Conservation (phyloP, 441 rosid genomes). For the Kokia cookei region DNA sequence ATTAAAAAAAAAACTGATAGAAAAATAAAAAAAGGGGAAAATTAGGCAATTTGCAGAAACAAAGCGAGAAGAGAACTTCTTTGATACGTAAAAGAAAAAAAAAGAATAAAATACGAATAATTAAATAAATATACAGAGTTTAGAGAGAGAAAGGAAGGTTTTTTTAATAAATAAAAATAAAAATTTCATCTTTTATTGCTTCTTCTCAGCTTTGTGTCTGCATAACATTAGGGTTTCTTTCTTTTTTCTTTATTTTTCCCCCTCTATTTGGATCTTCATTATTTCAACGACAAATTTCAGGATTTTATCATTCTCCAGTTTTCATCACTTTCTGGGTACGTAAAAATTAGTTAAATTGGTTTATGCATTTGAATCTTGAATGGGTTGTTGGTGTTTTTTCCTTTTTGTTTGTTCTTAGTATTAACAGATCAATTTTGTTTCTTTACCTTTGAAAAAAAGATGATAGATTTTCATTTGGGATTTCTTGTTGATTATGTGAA, state of each 20-base stretch:
- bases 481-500: not conserved
- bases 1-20: not conserved
- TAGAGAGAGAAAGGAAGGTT: conserved; percentile 11
- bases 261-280: conserved; percentile 13
- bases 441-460: not conserved
- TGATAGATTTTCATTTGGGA: not conserved
- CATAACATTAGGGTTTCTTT: conserved; percentile 14
- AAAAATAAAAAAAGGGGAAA: not conserved
- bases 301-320: conserved; percentile 17
- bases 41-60: not conserved
- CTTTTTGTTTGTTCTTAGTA: not conserved
- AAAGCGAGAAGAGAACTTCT: conserved; percentile 1
- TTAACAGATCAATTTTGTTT: conserved; percentile 4
- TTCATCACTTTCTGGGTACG: not conserved
- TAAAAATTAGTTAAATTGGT: not conserved
- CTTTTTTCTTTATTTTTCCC: not conserved
- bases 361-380: not conserved
- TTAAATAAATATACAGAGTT: not conserved
- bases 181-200: not conserved
- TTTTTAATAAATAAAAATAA: not conserved
- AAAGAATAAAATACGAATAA: not conserved
- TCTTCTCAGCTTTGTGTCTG: conserved; percentile 7
- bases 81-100: not conserved
- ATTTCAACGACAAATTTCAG: conserved; percentile 1
- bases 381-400: not conserved